Percentiles rank a stretch among this genome's conserved stretches.
These are phyloP conservation scores for carrot (Daucus carota) DNA, from an alignment of 129 eudicot species.

Conservation along the genomic window DH1_v3.0 NC_030387.2:3000501-3001000, in stretches of 20 bases:
- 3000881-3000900: constrained; percentile 78
- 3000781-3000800: constrained; percentile 75
- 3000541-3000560: constrained; percentile 88
- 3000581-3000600: constrained; percentile 87
- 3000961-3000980: constrained; percentile 93
- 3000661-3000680: constrained; percentile 65
- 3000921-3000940: constrained; percentile 52
- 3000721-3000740: constrained; percentile 85
- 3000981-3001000: constrained; percentile 78
- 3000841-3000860: constrained; percentile 73
- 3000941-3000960: constrained; percentile 86
- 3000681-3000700: constrained; percentile 78
- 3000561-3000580: constrained; percentile 72
- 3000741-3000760: constrained; percentile 80
- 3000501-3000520: constrained; percentile 94
- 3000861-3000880: constrained; percentile 68
- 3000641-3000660: constrained; percentile 87
- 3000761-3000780: constrained; percentile 42
- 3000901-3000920: constrained; percentile 94
- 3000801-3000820: constrained; percentile 65
- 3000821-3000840: constrained; percentile 83
- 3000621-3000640: constrained; percentile 70
- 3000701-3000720: constrained; percentile 94
- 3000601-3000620: constrained; percentile 78
- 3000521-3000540: constrained; percentile 71